phyloP scores from a whole-genome alignment of 2,329 filamentous ascomycete genomes.

The Colletotrichum salicis region DNA sequence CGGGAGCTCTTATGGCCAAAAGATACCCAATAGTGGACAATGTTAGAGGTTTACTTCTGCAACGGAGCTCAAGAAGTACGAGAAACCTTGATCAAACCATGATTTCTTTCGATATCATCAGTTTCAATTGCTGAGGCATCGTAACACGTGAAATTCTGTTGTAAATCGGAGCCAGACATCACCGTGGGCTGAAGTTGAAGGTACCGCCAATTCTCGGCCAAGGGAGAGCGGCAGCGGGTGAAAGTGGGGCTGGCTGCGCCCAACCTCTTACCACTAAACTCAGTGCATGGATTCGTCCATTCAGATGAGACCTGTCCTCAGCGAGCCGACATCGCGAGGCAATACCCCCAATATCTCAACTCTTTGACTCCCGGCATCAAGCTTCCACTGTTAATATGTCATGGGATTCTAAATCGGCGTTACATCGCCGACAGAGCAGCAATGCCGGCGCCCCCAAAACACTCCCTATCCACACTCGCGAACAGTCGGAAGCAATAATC shows the following conservation, averaged over 20 bases:
- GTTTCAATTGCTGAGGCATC: background rate
- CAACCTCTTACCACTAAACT: slow-evolving; percentile 13
- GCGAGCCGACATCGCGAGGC: background rate
- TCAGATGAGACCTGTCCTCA: slow-evolving; percentile 15
- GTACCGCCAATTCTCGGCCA: slow-evolving; percentile 18
- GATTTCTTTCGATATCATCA: background rate
- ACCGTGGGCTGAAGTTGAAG: background rate
- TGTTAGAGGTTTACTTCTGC: background rate
- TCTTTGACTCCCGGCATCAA: background rate
- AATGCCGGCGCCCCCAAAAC: slow-evolving; percentile 49
- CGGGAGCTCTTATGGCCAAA: slow-evolving; percentile 82
- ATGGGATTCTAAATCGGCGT: slow-evolving; percentile 50
- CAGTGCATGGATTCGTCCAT: slow-evolving; percentile 2
- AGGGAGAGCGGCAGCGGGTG: slow-evolving; percentile 16
- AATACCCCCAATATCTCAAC: background rate
- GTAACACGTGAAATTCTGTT: background rate
- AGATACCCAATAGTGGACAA: slow-evolving; percentile 48
- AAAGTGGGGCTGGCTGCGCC: slow-evolving; percentile 21
- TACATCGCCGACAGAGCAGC: slow-evolving; percentile 61
- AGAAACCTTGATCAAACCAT: background rate
- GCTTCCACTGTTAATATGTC: slow-evolving; percentile 43
- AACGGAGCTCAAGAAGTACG: background rate
- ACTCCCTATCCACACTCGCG: slow-evolving; percentile 54
- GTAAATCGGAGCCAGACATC: background rate
- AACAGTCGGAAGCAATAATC: slow-evolving; percentile 49